A percentile compares a stretch with the other conserved stretches of the same genome.
Evolutionary conservation across 768 basidiomycete genomes (phyloP).

Genomic region (Boletus coccyginus): DNA sequence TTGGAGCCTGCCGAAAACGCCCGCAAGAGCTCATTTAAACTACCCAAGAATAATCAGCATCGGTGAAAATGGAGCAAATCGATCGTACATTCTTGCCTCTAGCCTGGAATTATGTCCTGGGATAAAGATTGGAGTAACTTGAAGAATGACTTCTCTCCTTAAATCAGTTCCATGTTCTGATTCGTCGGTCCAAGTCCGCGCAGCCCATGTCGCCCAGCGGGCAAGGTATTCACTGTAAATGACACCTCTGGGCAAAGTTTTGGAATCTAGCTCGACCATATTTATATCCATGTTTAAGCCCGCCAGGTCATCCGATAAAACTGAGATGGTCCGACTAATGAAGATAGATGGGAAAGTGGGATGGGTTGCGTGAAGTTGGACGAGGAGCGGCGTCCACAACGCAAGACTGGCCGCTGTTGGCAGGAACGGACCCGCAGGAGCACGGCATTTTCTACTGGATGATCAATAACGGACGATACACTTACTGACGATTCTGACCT

Average conservation of each 20-base stretch:
- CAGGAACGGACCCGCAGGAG: slow-evolving; percentile 39
- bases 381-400: slow-evolving; percentile 66
- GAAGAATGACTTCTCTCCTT: slow-evolving; percentile 43
- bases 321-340: slow-evolving; percentile 41
- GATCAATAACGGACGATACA: neutral
- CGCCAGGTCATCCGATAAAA: slow-evolving; percentile 25
- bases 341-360: slow-evolving; percentile 51
- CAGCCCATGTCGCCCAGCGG: slow-evolving; percentile 67
- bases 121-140: slow-evolving; percentile 48
- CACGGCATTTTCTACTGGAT: slow-evolving; percentile 51
- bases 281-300: slow-evolving; percentile 12
- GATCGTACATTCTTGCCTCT: slow-evolving; percentile 35
- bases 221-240: slow-evolving; percentile 61
- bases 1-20: slow-evolving; percentile 19
- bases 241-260: slow-evolving; percentile 30
- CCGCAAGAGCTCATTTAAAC: slow-evolving; percentile 21
- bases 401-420: slow-evolving; percentile 53
- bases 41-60: slow-evolving; percentile 12
- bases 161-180: slow-evolving; percentile 38
- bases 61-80: neutral
- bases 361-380: slow-evolving; percentile 56
- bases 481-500: slow-evolving; percentile 49
- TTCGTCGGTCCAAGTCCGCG: slow-evolving; percentile 38
- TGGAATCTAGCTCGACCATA: slow-evolving; percentile 16
- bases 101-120: slow-evolving; percentile 30